Percentiles rank a stretch among this genome's conserved stretches.
These are phyloP conservation scores for Herpomyces periplanetae DNA, from an alignment of 2,329 filamentous ascomycete genomes.

Conservation along the genomic window DNA sequence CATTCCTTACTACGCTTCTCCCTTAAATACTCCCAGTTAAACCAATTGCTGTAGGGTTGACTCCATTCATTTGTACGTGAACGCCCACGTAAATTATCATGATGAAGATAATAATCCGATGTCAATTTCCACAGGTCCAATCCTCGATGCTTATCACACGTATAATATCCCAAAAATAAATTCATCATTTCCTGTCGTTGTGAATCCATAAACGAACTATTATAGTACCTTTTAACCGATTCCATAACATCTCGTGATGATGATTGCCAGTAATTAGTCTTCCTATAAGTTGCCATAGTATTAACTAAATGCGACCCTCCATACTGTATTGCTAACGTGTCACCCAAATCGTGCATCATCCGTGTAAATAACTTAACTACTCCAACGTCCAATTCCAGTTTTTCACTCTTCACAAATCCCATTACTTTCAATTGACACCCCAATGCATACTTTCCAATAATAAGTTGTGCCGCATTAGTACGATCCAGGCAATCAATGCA, in stretches of 20 bases:
- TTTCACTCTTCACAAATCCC: constrained; percentile 38
- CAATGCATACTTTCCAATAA: constrained; percentile 72
- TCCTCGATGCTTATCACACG: constrained; percentile 45
- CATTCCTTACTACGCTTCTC: no score
- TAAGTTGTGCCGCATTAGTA: constrained; percentile 88
- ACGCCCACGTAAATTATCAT: constrained; percentile 39
- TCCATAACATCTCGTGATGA: constrained; percentile 96
- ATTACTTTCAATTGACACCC: constrained; percentile 70
- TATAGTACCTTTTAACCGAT: constrained; percentile 94
- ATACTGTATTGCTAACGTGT: constrained; percentile 90
- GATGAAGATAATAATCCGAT: constrained; percentile 85
- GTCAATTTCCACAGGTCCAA: constrained; percentile 91
- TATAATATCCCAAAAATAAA: constrained; percentile 79
- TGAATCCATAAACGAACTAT: constrained; percentile 91
- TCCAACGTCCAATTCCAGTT: constrained; percentile 70
- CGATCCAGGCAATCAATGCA: constrained; percentile 92
- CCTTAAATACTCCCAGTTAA: constrained; percentile 31
- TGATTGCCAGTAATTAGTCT: constrained; percentile 95
- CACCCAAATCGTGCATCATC: constrained; percentile 85
- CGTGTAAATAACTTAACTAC: constrained; percentile 83
- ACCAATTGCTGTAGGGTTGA: constrained; percentile 86
- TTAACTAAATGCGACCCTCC: constrained; percentile 90
- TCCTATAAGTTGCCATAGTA: constrained; percentile 94
- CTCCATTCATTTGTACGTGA: constrained; percentile 19
- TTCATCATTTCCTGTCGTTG: constrained; percentile 95